Evolutionary conservation across 768 basidiomycete genomes (phyloP).

Genomic region (Hebeloma cylindrosporum): DNA sequence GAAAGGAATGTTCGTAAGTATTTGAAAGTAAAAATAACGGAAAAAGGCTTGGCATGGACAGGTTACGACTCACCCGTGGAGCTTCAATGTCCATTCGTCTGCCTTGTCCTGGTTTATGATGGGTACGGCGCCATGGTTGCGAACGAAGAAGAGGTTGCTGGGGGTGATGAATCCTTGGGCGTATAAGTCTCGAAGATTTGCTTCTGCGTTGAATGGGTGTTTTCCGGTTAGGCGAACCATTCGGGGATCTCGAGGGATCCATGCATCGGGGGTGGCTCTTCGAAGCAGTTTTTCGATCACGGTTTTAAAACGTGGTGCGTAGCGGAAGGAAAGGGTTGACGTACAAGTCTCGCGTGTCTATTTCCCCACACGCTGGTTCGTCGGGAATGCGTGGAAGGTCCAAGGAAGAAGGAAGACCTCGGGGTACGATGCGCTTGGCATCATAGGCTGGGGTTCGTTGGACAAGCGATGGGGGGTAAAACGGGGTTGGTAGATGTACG

Average conservation of each 20-base stretch:
- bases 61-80: constrained; percentile 36
- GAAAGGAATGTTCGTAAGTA: not conserved
- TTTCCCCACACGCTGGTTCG: not conserved
- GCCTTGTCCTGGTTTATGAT: constrained; percentile 36
- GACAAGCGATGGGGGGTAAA: constrained; percentile 14
- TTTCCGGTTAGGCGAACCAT: constrained; percentile 55
- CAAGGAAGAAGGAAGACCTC: constrained; percentile 6
- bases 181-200: constrained; percentile 45
- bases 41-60: too few relatives aligned
- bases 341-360: constrained; percentile 14
- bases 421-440: constrained; percentile 1
- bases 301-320: not conserved
- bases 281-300: too few relatives aligned
- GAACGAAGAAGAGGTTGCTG: constrained; percentile 53
- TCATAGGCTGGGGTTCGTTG: not conserved
- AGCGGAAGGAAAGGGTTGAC: not conserved
- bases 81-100: constrained; percentile 43
- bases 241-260: constrained; percentile 31
- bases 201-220: constrained; percentile 64
- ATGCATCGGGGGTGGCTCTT: constrained; percentile 29
- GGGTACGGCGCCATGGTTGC: constrained; percentile 64
- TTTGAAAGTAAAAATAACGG: constrained; percentile 8
- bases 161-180: constrained; percentile 56
- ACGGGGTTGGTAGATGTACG: constrained; percentile 12
- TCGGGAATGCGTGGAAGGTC: constrained; percentile 7